Conservation (phyloP, 1,284 basidiomycete species). For the Cryptococcus amylolentus region DNA sequence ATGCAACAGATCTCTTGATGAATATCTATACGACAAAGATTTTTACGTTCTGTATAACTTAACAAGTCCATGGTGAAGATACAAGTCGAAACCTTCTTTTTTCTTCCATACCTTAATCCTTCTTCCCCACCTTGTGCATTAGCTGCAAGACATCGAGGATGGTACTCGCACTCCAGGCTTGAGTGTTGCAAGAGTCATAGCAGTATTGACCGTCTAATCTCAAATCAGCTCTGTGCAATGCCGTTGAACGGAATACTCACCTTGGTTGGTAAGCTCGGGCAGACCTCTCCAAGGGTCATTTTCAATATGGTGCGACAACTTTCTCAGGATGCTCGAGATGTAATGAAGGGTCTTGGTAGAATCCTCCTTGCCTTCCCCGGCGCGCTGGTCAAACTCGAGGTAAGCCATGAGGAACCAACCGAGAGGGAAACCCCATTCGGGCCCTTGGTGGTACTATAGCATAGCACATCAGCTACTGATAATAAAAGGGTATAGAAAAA, state of each 20-base stretch:
- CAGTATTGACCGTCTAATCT: slow-evolving; percentile 66
- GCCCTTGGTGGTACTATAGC: slow-evolving; percentile 53
- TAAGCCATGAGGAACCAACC: slow-evolving; percentile 95
- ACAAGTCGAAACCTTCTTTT: no score
- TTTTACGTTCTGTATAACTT: not conserved
- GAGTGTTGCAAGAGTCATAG: slow-evolving; percentile 80
- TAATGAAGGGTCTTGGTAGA: slow-evolving; percentile 69
- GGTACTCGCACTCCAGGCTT: slow-evolving; percentile 89
- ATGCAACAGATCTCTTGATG: not conserved
- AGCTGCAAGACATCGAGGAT: slow-evolving; percentile 78
- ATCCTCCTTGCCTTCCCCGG: slow-evolving; percentile 63
- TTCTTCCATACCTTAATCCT: not conserved
- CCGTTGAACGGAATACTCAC: slow-evolving; percentile 22
- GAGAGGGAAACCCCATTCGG: slow-evolving; percentile 88
- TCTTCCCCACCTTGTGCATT: slow-evolving; percentile 54
- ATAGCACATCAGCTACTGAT: not conserved
- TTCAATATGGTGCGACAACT: slow-evolving; percentile 67
- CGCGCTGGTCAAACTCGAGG: slow-evolving; percentile 70
- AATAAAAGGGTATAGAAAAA: not conserved
- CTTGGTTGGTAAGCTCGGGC: slow-evolving; percentile 83
- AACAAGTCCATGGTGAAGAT: no score
- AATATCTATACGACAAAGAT: not conserved
- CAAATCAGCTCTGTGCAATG: not conserved
- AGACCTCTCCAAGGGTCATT: slow-evolving; percentile 83
- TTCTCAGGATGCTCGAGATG: slow-evolving; percentile 68